Base-by-base conservation (phyloP, 2,329 filamentous ascomycete genomes). In the Volutella citrinella region DNA sequence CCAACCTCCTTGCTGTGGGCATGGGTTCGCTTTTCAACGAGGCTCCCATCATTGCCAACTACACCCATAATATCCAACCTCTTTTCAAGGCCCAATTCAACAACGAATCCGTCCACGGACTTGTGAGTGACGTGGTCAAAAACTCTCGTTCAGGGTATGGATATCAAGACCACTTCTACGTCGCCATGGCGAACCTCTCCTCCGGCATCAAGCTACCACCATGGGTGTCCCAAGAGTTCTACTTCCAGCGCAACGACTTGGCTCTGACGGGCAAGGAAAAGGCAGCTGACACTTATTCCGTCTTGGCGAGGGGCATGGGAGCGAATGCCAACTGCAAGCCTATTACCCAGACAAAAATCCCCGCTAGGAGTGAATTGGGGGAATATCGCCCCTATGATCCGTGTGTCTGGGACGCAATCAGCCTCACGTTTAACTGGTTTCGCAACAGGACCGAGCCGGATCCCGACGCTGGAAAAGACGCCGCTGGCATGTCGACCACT, bases 1-100 rank as follows among this genome's bases (percentile, higher is more conserved):
- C 69, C 0, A 80, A 82, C 28, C 29, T 79, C 0, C 59, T 82
- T 0, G 67, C 76, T 0, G 61, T 81, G 3, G 63, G 71, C 0
- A 57, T 81, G 0, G 62, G 69, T 34, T 69, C 68, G 1, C 40
- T 82, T 0, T 73, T 81, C 34, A 60, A 68, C 15, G 66, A 76
- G 10, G 32, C 40, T 0, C 35, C 42, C 0, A 35, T 40, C 1
- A 18, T 19, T 0, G 40, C 40, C 1, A 23, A 17, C 0, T 45
- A 52, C 10, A 9, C 32, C 1, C 31, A 32, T 3, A 18, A 53
- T 0, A 32, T 57, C 3, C 19, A 30, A 2, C 48, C 55, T 1
- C 7, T 19, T 0, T 38, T 46, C 8, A 36, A 30, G 1, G 18
- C 52, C 0, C 27, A n/a, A 1, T 46, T 65, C 11, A 39, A 50